A percentile compares a stretch with the other conserved stretches of the same genome.
Conservation (phyloP, 2,329 filamentous ascomycete species). For the Diaporthe sp. region DNA sequence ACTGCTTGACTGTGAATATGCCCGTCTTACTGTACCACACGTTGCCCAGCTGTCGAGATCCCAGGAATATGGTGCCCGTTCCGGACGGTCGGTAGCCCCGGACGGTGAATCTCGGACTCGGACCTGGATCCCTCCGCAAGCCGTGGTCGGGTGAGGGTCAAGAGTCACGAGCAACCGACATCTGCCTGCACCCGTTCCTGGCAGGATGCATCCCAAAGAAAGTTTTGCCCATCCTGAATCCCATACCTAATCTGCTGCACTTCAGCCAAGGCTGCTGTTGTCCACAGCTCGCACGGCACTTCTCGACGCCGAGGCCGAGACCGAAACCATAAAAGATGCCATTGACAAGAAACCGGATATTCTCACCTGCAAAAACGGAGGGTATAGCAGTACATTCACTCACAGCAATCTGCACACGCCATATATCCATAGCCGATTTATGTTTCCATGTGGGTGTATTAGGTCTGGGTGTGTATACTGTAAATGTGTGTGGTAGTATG, state of each 20-base stretch:
- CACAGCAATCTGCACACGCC: no score
- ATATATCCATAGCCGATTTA: no score
- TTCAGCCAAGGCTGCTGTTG: not conserved
- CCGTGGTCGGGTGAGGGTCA: not conserved
- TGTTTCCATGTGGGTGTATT: no score
- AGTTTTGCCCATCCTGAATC: conserved; percentile 11
- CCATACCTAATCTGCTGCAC: not conserved
- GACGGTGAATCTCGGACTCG: conserved; percentile 20
- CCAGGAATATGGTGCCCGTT: conserved; percentile 3
- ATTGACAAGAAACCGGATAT: no score
- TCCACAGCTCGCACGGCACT: not conserved
- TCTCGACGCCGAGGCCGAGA: not conserved
- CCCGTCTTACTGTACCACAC: not conserved
- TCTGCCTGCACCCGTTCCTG: conserved; percentile 22
- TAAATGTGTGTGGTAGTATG: no score
- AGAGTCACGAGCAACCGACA: not conserved
- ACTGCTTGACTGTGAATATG: not conserved
- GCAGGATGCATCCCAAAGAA: not conserved
- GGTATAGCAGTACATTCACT: no score
- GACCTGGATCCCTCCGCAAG: not conserved
- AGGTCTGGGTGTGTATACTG: no score
- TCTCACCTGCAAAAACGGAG: no score
- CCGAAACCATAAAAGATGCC: not conserved
- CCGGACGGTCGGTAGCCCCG: conserved; percentile 10
- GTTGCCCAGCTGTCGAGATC: not conserved